A percentile compares a stretch with the other conserved stretches of the same genome.
Evolutionary conservation across 2,329 filamentous ascomycete genomes (phyloP).

Genomic region (Blumeria hordei): DNA sequence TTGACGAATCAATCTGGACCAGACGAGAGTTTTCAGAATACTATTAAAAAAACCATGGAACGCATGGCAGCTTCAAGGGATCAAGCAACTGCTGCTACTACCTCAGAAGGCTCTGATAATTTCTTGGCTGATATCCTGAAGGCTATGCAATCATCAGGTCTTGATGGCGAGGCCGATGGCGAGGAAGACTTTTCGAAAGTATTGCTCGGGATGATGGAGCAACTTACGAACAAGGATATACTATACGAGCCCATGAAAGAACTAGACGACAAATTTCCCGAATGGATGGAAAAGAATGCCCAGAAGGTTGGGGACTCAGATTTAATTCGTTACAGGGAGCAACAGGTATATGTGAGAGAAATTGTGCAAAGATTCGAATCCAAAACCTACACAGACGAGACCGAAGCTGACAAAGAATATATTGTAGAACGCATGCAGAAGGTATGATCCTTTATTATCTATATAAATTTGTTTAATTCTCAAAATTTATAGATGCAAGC

Average conservation of each 20-base stretch:
- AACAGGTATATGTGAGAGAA: constrained; percentile 55
- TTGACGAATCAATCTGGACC: constrained; percentile 6
- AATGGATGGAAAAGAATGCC: constrained; percentile 62
- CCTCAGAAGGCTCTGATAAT: constrained; percentile 46
- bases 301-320: constrained; percentile 44
- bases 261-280: constrained; percentile 73
- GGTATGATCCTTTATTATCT: constrained; percentile 24
- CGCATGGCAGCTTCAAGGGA: constrained; percentile 80
- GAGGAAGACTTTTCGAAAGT: constrained; percentile 88
- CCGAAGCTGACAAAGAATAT: constrained; percentile 61
- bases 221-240: constrained; percentile 94
- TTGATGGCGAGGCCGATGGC: constrained; percentile 28
- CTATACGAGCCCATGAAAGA: constrained; percentile 98
- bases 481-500: constrained; percentile 62
- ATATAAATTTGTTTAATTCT: constrained; percentile 5
- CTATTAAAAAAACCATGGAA: constrained; percentile 82
- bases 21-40: constrained; percentile 67
- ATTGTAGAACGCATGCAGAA: constrained; percentile 97
- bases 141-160: constrained; percentile 46
- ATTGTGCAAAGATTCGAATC: constrained; percentile 81
- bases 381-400: constrained; percentile 56
- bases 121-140: constrained; percentile 82
- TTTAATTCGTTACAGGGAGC: constrained; percentile 54
- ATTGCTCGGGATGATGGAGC: constrained; percentile 96
- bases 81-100: constrained; percentile 55